Conservation (phyloP, 352 stramenopile genomes). For the Phytophthora melonis region DNA sequence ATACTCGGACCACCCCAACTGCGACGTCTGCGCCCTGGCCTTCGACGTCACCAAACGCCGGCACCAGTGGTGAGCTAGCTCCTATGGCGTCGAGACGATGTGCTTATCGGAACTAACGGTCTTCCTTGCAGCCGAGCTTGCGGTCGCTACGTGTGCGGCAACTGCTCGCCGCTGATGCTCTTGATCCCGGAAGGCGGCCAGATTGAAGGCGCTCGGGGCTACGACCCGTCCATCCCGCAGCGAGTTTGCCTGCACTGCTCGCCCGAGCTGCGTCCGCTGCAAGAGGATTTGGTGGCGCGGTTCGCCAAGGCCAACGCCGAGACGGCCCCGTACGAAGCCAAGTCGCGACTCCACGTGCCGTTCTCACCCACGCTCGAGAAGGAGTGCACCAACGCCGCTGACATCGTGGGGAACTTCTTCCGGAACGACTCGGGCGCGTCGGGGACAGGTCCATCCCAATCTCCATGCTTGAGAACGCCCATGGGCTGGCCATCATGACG, state of each 20-base stretch:
- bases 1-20: constrained; percentile 74
- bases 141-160: constrained; percentile 59
- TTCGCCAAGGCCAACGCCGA: constrained; percentile 56
- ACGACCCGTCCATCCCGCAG: constrained; percentile 65
- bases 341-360: constrained; percentile 54
- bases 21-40: constrained; percentile 63
- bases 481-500: constrained; percentile 66
- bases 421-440: constrained; percentile 57
- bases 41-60: constrained; percentile 74
- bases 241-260: constrained; percentile 67
- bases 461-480: constrained; percentile 59
- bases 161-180: constrained; percentile 65
- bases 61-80: constrained; percentile 61
- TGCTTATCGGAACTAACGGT: not conserved
- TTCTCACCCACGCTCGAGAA: constrained; percentile 64
- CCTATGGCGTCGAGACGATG: not conserved
- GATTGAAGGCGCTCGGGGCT: constrained; percentile 57
- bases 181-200: constrained; percentile 65
- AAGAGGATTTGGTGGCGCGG: constrained; percentile 57
- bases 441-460: constrained; percentile 55
- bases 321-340: constrained; percentile 50
- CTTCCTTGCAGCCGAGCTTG: constrained; percentile 53
- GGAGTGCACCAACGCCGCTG: constrained; percentile 67
- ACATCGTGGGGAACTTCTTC: constrained; percentile 80
- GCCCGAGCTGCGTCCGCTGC: constrained; percentile 51